Percentiles rank a stretch among this genome's conserved stretches.
Conservation (phyloP, 2,329 filamentous ascomycete species). For the Aspergillus tanneri region DNA sequence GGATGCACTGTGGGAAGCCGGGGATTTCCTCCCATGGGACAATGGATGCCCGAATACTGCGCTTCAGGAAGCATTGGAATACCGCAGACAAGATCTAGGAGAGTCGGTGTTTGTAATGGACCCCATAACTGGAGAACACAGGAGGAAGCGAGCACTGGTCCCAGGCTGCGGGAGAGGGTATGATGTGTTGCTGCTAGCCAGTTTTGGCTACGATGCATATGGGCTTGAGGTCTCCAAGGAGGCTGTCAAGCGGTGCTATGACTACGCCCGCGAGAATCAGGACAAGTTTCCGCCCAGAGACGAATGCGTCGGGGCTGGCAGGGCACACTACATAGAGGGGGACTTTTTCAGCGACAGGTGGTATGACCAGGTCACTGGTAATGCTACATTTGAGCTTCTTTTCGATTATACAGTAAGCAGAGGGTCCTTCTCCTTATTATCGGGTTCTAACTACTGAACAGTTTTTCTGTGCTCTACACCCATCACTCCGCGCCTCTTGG, state of each 20-base stretch:
- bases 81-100: too few relatives aligned
- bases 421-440: neutral
- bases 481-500: neutral
- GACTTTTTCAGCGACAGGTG: slow-evolving; percentile 6
- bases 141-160: neutral
- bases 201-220: slow-evolving; percentile 7
- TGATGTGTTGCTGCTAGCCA: slow-evolving; percentile 4
- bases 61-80: too few relatives aligned
- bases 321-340: neutral
- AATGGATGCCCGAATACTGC: too few relatives aligned
- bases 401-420: slow-evolving; percentile 6
- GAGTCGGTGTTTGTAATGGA: too few relatives aligned
- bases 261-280: neutral
- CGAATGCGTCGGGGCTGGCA: neutral
- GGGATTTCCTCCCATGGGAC: too few relatives aligned
- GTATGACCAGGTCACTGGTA: neutral
- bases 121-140: too few relatives aligned
- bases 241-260: neutral
- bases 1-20: too few relatives aligned
- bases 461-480: slow-evolving; percentile 3
- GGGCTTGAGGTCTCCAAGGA: neutral
- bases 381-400: slow-evolving; percentile 3
- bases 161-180: slow-evolving; percentile 4
- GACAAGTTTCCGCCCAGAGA: neutral
- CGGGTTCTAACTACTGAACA: neutral